Conservation (phyloP, 345 rosid species). For the Salix koriyanagi region DNA sequence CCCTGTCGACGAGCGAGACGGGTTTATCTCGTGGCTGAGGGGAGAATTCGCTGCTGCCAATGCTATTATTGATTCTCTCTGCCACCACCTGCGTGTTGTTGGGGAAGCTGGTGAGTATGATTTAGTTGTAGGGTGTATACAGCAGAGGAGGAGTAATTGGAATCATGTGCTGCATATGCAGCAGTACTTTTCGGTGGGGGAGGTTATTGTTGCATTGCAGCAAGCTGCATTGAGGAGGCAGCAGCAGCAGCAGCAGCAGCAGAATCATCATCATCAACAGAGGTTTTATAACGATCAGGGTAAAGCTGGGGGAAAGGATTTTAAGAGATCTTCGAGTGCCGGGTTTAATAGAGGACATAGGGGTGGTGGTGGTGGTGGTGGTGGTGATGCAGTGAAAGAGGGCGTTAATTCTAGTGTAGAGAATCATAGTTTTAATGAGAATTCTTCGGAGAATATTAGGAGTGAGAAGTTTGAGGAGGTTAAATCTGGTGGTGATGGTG, state of each 20-base stretch:
- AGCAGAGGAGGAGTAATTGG: conserved; percentile 82
- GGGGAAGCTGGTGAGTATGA: conserved; percentile 81
- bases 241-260: conserved; percentile 11
- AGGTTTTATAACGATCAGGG: conserved; percentile 42
- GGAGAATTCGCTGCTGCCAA: conserved; percentile 94
- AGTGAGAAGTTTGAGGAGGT: conserved; percentile 29
- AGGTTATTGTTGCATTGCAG: conserved; percentile 56
- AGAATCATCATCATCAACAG: conserved; percentile 7
- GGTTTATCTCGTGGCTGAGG: conserved; percentile 77
- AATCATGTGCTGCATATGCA: conserved; percentile 72
- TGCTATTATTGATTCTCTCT: conserved; percentile 73
- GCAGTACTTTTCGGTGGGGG: conserved; percentile 62
- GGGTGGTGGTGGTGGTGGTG: conserved; percentile 20
- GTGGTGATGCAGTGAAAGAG: conserved; percentile 36
- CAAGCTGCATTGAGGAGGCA: conserved; percentile 53
- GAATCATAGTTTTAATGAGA: conserved; percentile 27
- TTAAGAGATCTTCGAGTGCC: conserved; percentile 44
- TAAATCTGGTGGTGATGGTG: conserved; percentile 27
- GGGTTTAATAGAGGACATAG: conserved; percentile 44
- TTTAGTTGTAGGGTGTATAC: conserved; percentile 43
- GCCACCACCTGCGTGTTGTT: conserved; percentile 54
- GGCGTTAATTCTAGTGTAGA: conserved; percentile 34
- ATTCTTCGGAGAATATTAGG: conserved; percentile 27
- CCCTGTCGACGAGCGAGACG: conserved; percentile 65
- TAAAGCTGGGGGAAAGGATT: conserved; percentile 50